These are phyloP conservation scores for Paragyromitra xinjiangensis DNA, from an alignment of 495 filamentous ascomycete species.

Conservation along the genomic window DNA sequence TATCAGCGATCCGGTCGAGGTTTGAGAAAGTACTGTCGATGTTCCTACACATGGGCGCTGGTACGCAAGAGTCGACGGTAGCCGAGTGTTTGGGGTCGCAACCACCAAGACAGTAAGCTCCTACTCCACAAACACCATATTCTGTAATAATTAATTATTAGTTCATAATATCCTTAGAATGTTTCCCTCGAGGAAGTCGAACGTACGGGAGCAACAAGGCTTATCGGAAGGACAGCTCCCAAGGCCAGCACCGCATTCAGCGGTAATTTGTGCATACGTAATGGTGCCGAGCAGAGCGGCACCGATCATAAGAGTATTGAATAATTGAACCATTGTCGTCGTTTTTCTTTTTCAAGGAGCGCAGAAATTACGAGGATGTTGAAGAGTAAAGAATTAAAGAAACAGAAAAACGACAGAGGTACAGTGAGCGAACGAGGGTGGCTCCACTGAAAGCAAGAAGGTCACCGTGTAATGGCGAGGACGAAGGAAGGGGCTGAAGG, in stretches of 20 bases:
- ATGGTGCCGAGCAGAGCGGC: slow-evolving; percentile 49
- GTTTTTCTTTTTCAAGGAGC: slow-evolving; percentile 13
- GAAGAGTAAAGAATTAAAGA: not conserved
- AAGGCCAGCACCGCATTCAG: slow-evolving; percentile 64
- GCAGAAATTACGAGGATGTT: slow-evolving; percentile 18
- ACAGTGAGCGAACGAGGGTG: slow-evolving; percentile 23
- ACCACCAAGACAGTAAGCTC: slow-evolving; percentile 94
- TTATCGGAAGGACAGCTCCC: slow-evolving; percentile 75
- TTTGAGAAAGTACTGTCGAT: slow-evolving; percentile 75
- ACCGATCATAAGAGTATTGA: slow-evolving; percentile 56
- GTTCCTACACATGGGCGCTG: slow-evolving; percentile 80
- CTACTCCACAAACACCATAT: slow-evolving; percentile 88
- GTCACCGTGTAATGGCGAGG: slow-evolving; percentile 8
- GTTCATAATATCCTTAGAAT: slow-evolving; percentile 22
- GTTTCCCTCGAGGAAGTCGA: slow-evolving; percentile 19
- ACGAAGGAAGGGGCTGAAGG: slow-evolving; percentile 36
- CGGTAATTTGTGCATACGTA: slow-evolving; percentile 55
- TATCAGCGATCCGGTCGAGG: slow-evolving; percentile 72
- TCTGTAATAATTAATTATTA: slow-evolving; percentile 64
- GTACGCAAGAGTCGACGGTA: slow-evolving; percentile 84
- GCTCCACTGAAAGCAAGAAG: slow-evolving; percentile 15
- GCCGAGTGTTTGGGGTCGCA: slow-evolving; percentile 87
- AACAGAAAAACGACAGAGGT: slow-evolving; percentile 28
- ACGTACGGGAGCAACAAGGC: slow-evolving; percentile 95
- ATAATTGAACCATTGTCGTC: slow-evolving; percentile 54